phyloP scores from a whole-genome alignment of 2,329 filamentous ascomycete species.

The Colletotrichum filicis region DNA sequence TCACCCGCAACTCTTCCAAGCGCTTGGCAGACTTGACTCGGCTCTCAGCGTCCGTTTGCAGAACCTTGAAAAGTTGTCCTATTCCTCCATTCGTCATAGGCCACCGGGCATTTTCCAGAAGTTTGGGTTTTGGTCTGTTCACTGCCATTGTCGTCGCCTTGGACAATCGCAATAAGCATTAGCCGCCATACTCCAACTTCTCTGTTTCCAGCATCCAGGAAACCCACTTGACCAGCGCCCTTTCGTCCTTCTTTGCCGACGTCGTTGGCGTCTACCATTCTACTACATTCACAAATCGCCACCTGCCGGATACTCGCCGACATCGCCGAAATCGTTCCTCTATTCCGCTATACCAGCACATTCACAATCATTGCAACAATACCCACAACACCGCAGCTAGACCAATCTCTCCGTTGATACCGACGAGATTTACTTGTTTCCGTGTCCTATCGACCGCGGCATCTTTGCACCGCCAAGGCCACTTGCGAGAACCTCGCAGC shows the following conservation, averaged over 20 bases:
- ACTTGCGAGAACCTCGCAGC: not conserved
- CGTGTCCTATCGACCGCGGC: not conserved
- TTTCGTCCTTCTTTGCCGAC: slow-evolving; percentile 16
- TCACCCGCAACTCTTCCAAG: slow-evolving; percentile 17
- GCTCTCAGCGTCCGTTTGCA: slow-evolving; percentile 29
- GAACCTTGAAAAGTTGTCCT: slow-evolving; percentile 17
- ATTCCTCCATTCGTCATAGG: slow-evolving; percentile 30
- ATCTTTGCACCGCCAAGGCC: not conserved
- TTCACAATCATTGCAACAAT: not conserved
- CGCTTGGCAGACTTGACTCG: slow-evolving; percentile 22
- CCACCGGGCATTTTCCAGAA: slow-evolving; percentile 15
- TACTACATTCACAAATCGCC: slow-evolving; percentile 1
- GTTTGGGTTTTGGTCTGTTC: slow-evolving; percentile 2
- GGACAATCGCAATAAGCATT: slow-evolving; percentile 1
- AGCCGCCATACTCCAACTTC: not conserved
- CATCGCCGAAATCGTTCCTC: slow-evolving; percentile 1
- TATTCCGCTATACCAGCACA: not conserved
- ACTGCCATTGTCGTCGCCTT: slow-evolving; percentile 26
- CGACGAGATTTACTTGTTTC: not conserved
- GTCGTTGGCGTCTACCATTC: slow-evolving; percentile 10
- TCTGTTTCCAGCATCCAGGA: slow-evolving; percentile 3
- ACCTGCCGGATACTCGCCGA: slow-evolving; percentile 11
- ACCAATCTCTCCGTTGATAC: not conserved
- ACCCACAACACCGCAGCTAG: slow-evolving; percentile 2
- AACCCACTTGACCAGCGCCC: not conserved